A percentile compares a stretch with the other conserved stretches of the same genome.
Conservation (phyloP, 345 rosid genomes). For the Hypericum perforatum region DNA sequence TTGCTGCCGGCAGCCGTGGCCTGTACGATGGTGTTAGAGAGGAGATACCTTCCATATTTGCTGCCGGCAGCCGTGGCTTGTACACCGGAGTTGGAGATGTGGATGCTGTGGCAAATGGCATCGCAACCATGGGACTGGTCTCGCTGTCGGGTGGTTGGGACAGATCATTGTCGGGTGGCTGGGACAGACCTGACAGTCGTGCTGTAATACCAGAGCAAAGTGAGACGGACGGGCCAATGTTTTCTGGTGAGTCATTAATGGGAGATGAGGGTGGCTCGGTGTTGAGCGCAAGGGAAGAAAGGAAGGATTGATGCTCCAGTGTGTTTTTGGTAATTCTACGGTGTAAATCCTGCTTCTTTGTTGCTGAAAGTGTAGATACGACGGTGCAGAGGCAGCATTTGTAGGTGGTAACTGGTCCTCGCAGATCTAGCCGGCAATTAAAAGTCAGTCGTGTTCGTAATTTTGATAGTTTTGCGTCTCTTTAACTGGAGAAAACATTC, state of each 20-base stretch:
- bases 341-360: slow-evolving; percentile 11
- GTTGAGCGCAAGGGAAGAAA: slow-evolving; percentile 13
- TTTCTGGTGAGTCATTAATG: slow-evolving; percentile 15
- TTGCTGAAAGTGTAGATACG: slow-evolving; percentile 16
- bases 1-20: too few relatives aligned
- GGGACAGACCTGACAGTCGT: slow-evolving; percentile 1
- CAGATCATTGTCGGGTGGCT: slow-evolving; percentile 1
- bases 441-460: too few relatives aligned
- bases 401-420: slow-evolving; percentile 28
- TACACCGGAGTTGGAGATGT: slow-evolving; percentile 47
- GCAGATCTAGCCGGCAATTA: slow-evolving; percentile 1
- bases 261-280: slow-evolving; percentile 7
- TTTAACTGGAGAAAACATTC: too few relatives aligned
- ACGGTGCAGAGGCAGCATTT: slow-evolving; percentile 19
- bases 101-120: slow-evolving; percentile 25
- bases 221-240: slow-evolving; percentile 9
- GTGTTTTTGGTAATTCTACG: not conserved
- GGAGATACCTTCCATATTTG: slow-evolving; percentile 31
- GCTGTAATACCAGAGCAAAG: not conserved
- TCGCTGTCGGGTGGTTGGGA: slow-evolving; percentile 24
- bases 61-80: slow-evolving; percentile 54
- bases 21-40: not conserved
- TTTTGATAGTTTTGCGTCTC: too few relatives aligned
- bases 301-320: slow-evolving; percentile 4
- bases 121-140: slow-evolving; percentile 35